phyloP scores from a whole-genome alignment of 139 green algal genomes.

The Chara braunii region DNA sequence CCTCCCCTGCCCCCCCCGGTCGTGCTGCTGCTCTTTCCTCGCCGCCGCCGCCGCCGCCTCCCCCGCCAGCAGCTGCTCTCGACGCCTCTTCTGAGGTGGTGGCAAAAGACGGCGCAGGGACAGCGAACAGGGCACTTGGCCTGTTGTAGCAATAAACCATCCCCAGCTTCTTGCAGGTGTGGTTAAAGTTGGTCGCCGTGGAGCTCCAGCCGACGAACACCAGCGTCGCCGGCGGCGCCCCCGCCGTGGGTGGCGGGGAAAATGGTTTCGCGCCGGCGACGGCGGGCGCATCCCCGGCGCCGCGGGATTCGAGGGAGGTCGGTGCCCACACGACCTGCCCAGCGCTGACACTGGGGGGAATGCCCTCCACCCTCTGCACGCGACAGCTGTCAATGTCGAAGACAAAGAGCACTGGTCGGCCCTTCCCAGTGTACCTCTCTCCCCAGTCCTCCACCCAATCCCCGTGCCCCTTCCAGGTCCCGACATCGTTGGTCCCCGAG shows the following conservation, averaged over 20 bases:
- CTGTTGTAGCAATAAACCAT: slow-evolving; percentile 87
- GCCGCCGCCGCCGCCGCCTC: no score
- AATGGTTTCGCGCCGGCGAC: no score
- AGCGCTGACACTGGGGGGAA: slow-evolving; percentile 41
- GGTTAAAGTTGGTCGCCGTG: slow-evolving; percentile 52
- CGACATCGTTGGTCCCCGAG: slow-evolving; percentile 7
- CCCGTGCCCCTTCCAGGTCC: slow-evolving; percentile 61
- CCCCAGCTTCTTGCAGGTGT: slow-evolving; percentile 53
- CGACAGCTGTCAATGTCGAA: slow-evolving; percentile 25
- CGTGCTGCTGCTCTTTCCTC: no score
- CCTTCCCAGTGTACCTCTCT: slow-evolving; percentile 66
- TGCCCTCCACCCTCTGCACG: slow-evolving; percentile 38
- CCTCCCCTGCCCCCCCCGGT: no score
- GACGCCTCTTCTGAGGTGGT: no score
- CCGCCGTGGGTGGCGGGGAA: background rate
- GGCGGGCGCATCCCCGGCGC: background rate
- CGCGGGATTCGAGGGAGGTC: background rate
- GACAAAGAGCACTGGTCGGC: slow-evolving; percentile 27
- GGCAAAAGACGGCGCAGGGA: background rate
- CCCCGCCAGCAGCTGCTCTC: no score
- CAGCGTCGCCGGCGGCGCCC: background rate
- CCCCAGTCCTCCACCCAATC: slow-evolving; percentile 76
- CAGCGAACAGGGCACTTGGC: slow-evolving; percentile 44
- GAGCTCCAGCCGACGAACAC: slow-evolving; percentile 68
- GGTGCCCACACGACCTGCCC: slow-evolving; percentile 69